Conservation (phyloP, 768 basidiomycete species). For the Boletus coccyginus region DNA sequence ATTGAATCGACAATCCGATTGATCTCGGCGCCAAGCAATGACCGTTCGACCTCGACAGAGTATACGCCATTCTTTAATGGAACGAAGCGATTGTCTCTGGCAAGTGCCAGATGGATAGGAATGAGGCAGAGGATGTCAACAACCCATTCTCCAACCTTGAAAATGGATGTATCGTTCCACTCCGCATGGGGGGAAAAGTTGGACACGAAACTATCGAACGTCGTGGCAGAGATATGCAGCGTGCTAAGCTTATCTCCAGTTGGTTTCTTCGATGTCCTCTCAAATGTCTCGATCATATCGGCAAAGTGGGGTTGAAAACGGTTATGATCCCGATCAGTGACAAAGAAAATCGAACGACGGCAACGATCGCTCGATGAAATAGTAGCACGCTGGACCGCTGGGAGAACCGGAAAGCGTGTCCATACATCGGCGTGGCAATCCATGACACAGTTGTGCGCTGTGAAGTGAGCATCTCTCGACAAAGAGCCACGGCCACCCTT, state of each 20-base stretch:
- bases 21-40: constrained; percentile 58
- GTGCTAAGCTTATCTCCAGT: constrained; percentile 41
- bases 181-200: constrained; percentile 4
- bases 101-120: constrained; percentile 61
- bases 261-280: constrained; percentile 51
- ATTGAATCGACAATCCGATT: constrained; percentile 51
- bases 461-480: constrained; percentile 17
- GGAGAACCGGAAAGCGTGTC: constrained; percentile 57
- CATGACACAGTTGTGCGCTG: constrained; percentile 47
- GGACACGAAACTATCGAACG: constrained; percentile 25
- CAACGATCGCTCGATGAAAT: constrained; percentile 34
- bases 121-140: constrained; percentile 60
- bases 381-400: constrained; percentile 46
- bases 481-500: constrained; percentile 29
- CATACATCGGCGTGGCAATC: constrained; percentile 57
- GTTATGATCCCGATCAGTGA: constrained; percentile 36
- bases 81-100: constrained; percentile 58
- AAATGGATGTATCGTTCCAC: constrained; percentile 33
- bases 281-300: constrained; percentile 45
- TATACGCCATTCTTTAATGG: constrained; percentile 57
- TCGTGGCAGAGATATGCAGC: constrained; percentile 32
- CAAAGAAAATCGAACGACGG: constrained; percentile 40
- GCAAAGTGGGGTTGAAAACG: constrained; percentile 42
- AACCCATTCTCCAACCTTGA: constrained; percentile 57
- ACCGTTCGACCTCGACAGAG: constrained; percentile 48